phyloP scores from a whole-genome alignment of 345 rosid genomes.

The Salix purpurea region DNA sequence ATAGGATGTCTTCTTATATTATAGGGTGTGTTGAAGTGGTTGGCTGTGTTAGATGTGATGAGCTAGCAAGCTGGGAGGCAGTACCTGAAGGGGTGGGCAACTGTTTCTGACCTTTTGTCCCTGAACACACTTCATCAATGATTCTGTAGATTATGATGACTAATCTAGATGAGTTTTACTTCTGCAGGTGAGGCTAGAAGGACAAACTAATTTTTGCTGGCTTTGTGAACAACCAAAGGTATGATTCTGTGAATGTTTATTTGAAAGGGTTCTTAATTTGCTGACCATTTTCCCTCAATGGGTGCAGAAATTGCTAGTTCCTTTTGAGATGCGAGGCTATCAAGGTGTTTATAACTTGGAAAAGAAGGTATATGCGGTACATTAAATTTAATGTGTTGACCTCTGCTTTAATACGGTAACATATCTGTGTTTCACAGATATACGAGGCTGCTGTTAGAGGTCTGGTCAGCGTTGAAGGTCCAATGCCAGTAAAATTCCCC shows the following conservation, averaged over 20 bases:
- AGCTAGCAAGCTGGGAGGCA: slow-evolving; percentile 34
- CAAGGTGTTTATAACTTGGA: slow-evolving; percentile 90
- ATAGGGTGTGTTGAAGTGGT: slow-evolving; percentile 36
- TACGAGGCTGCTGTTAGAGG: slow-evolving; percentile 76
- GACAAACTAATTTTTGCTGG: slow-evolving; percentile 84
- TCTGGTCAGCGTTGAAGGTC: slow-evolving; percentile 48
- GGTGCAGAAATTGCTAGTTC: slow-evolving; percentile 65
- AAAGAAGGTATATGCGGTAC: slow-evolving; percentile 54
- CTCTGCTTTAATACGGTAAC: neutral
- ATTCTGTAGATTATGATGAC: neutral
- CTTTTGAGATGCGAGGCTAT: slow-evolving; percentile 93
- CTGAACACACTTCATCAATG: neutral
- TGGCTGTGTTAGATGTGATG: slow-evolving; percentile 32
- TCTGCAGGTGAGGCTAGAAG: slow-evolving; percentile 80
- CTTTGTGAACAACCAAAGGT: slow-evolving; percentile 92
- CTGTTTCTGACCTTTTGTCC: neutral
- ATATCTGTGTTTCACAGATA: slow-evolving; percentile 35
- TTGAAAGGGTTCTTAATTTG: neutral
- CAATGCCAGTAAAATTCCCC: slow-evolving; percentile 58
- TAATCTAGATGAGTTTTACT: slow-evolving; percentile 8
- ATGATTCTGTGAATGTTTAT: slow-evolving; percentile 9
- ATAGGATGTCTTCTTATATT: neutral
- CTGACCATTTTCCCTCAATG: neutral
- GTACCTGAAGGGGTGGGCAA: slow-evolving; percentile 29
- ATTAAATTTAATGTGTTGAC: neutral